These are phyloP conservation scores for Saccharomycopsis sp. DNA, from an alignment of 805 yeast genomes.

Conservation along the genomic window DNA sequence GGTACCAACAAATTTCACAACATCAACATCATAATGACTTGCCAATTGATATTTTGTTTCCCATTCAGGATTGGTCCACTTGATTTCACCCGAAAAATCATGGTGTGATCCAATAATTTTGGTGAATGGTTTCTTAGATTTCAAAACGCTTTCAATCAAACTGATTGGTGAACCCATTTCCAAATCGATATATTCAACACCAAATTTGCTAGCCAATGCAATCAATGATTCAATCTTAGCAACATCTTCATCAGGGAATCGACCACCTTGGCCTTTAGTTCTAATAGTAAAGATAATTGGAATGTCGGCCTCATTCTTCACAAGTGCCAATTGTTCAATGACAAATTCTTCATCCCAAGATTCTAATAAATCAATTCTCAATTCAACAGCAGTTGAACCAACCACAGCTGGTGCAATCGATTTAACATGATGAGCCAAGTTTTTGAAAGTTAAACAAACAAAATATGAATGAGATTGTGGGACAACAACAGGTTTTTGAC, in stretches of 20 bases:
- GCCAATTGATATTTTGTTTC: conserved; percentile 65
- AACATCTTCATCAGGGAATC: conserved; percentile 54
- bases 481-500: conserved; percentile 32
- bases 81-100: conserved; percentile 54
- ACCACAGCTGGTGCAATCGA: conserved; percentile 46
- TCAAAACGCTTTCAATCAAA: conserved; percentile 41
- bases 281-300: conserved; percentile 82
- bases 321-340: conserved; percentile 61
- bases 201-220: conserved; percentile 61
- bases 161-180: conserved; percentile 63
- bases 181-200: conserved; percentile 75
- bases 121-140: conserved; percentile 50
- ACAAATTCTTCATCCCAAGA: conserved; percentile 48
- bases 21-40: conserved; percentile 54
- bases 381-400: conserved; percentile 79
- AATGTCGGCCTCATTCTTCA: conserved; percentile 56
- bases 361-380: conserved; percentile 67
- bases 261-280: conserved; percentile 76
- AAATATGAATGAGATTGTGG: conserved; percentile 50
- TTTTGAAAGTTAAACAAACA: conserved; percentile 65
- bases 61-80: conserved; percentile 73
- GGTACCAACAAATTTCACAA: conserved; percentile 76
- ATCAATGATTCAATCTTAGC: conserved; percentile 44
- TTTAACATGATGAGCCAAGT: conserved; percentile 40
- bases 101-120: conserved; percentile 79